Conservation (phyloP, 495 filamentous ascomycete species). For the Podospora comata region DNA sequence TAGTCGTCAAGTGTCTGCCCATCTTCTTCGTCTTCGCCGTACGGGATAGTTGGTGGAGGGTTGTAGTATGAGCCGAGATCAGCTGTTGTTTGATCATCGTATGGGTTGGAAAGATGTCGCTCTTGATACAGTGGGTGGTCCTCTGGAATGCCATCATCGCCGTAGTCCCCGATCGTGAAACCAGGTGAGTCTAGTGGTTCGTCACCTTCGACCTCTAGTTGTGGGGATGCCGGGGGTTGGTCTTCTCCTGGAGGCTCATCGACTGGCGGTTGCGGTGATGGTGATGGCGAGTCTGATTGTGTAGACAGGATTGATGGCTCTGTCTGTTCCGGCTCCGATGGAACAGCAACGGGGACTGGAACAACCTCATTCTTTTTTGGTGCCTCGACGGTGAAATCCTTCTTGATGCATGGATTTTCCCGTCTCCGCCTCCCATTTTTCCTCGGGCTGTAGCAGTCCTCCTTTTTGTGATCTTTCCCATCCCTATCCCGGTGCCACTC, state of each 20-base stretch:
- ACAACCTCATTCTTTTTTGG: neutral
- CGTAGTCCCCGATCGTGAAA: conserved; percentile 18
- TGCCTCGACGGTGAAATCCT: conserved; percentile 5
- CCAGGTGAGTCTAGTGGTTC: neutral
- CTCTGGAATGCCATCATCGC: neutral
- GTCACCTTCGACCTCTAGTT: conserved; percentile 6
- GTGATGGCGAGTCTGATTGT: neutral
- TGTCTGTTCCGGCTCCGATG: neutral
- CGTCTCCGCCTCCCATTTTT: conserved; percentile 20
- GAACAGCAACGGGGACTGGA: neutral
- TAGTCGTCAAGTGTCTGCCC: neutral
- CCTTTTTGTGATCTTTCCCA: conserved; percentile 14
- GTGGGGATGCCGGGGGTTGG: neutral
- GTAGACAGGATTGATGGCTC: neutral
- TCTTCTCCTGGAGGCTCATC: neutral
- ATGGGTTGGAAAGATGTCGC: neutral
- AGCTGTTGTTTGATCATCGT: neutral
- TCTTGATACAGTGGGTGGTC: neutral
- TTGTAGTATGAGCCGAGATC: conserved; percentile 21
- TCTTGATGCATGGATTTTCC: conserved; percentile 24
- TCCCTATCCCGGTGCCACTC: conserved; percentile 22
- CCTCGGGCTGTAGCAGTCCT: conserved; percentile 19
- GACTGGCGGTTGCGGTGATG: neutral
- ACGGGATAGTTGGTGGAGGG: neutral
- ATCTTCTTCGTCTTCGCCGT: conserved; percentile 6